phyloP scores from a whole-genome alignment of 2,329 filamentous ascomycete genomes.

The Aureobasidium sp. region DNA sequence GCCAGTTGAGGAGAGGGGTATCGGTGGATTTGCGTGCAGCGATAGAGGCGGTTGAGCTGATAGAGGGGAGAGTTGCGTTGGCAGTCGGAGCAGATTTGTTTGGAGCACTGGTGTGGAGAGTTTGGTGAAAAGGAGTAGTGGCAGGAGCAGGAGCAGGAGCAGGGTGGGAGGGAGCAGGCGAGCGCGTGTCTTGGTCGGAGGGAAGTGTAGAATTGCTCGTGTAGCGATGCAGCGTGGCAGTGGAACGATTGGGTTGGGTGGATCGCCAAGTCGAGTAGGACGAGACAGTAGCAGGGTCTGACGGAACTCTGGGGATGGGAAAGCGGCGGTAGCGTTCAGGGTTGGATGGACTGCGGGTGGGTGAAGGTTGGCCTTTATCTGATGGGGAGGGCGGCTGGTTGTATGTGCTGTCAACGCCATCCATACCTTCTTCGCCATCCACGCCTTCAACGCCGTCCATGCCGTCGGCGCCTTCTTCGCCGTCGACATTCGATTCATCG shows the following conservation, averaged over 20 bases:
- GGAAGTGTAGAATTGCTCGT: not conserved
- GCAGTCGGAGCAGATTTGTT: not conserved
- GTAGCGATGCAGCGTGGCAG: not conserved
- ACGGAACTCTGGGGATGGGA: not conserved
- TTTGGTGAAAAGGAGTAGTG: not conserved
- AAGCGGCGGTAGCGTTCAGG: not conserved
- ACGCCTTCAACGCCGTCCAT: not conserved
- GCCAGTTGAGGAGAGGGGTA: conserved; percentile 6
- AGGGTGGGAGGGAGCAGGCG: not conserved
- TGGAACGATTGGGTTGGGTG: not conserved
- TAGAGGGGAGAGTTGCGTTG: not conserved
- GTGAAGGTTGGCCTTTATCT: not conserved
- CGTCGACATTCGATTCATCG: not conserved
- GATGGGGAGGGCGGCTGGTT: not conserved
- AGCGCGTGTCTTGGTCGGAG: not conserved
- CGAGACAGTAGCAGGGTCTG: not conserved
- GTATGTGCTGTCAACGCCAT: not conserved
- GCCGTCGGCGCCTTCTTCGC: not conserved
- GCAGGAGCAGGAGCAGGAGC: not conserved
- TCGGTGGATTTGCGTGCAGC: not conserved
- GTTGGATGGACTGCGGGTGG: not conserved
- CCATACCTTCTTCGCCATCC: not conserved
- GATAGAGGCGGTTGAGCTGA: not conserved
- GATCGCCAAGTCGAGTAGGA: conserved; percentile 1
- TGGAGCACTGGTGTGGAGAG: not conserved